Evolutionary conservation across 176 grass and related monocot genomes (phyloP).

Genomic region (Oryza meyeriana): DNA sequence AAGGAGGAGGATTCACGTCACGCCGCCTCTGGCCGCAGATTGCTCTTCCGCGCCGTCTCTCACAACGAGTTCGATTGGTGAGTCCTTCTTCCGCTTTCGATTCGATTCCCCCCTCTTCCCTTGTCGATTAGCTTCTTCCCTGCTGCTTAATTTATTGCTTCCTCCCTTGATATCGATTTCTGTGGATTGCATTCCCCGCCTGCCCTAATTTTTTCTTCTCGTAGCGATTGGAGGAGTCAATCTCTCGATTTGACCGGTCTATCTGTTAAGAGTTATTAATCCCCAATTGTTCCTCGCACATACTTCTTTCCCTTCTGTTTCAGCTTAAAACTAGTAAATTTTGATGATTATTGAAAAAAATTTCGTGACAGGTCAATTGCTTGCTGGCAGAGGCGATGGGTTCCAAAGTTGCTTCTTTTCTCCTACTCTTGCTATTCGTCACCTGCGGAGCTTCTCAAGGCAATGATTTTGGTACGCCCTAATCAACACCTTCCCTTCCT

Average conservation of each 20-base stretch:
- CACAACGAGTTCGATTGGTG: neutral
- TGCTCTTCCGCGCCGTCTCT: no score
- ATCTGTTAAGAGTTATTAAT: neutral
- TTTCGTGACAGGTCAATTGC: neutral
- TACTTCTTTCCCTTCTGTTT: neutral
- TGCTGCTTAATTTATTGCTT: neutral
- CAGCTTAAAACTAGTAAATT: neutral
- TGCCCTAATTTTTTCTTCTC: no score
- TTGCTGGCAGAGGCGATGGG: neutral
- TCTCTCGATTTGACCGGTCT: neutral
- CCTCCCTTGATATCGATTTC: neutral
- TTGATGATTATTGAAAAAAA: neutral
- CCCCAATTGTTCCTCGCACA: no score
- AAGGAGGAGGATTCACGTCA: neutral
- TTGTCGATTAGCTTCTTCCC: no score
- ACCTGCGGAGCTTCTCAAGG: conserved; percentile 23
- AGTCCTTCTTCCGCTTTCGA: neutral
- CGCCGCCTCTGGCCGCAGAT: no score
- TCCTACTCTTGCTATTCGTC: conserved; percentile 27
- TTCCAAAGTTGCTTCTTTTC: neutral
- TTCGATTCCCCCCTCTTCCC: neutral
- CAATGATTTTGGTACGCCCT: conserved; percentile 8
- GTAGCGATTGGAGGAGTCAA: no score
- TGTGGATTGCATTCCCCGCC: no score
- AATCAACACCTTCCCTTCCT: neutral